These are phyloP conservation scores for Mycena haematopus DNA, from an alignment of 768 basidiomycete genomes.

Conservation along the genomic window DNA sequence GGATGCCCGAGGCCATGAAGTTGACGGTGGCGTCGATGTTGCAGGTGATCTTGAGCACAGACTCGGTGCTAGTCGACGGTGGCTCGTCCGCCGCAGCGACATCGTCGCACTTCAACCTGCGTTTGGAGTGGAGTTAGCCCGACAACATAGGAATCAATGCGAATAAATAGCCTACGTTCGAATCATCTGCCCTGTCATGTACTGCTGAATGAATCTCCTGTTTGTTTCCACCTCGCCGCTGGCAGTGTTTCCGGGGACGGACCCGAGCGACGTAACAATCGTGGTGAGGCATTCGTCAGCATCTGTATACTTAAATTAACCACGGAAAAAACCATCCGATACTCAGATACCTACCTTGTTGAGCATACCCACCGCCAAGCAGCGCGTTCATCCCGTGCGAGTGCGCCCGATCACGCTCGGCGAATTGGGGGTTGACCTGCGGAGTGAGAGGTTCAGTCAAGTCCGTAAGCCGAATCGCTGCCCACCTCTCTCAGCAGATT, in stretches of 20 bases:
- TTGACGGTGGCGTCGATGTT: constrained; percentile 90
- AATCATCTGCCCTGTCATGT: constrained; percentile 78
- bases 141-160: neutral
- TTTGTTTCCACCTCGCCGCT: constrained; percentile 37
- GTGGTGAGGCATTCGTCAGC: constrained; percentile 91
- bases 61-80: constrained; percentile 65
- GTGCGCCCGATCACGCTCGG: constrained; percentile 62
- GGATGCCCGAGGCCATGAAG: constrained; percentile 86
- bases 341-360: constrained; percentile 59
- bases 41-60: constrained; percentile 88
- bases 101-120: constrained; percentile 82
- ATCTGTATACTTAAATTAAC: constrained; percentile 46
- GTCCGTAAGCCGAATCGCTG: neutral
- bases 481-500: constrained; percentile 64
- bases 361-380: constrained; percentile 64
- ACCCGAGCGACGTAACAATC: constrained; percentile 73
- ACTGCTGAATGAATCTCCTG: constrained; percentile 79
- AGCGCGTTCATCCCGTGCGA: constrained; percentile 42
- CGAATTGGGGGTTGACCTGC: constrained; percentile 88
- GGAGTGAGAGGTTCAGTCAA: neutral
- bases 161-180: constrained; percentile 54
- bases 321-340: too few relatives aligned
- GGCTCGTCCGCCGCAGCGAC: constrained; percentile 71
- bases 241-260: constrained; percentile 58
- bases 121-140: constrained; percentile 4